Percentiles rank a stretch among this genome's conserved stretches.
These are phyloP conservation scores for Cadophora sp. DNA, from an alignment of 2,329 filamentous ascomycete genomes.

Conservation along the genomic window DNA sequence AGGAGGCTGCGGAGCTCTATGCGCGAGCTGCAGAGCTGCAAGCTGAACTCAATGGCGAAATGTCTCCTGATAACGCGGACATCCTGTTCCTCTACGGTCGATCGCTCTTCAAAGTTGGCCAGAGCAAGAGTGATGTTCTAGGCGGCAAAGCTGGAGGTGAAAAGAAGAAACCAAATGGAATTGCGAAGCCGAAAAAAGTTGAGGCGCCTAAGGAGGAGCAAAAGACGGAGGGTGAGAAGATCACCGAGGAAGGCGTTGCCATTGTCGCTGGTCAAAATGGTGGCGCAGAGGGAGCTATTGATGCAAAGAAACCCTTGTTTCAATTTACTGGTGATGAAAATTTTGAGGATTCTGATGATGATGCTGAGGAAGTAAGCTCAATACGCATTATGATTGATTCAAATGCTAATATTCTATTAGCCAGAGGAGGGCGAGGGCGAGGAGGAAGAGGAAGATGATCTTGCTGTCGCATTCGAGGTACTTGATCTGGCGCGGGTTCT, in stretches of 20 bases:
- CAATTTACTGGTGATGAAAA: slow-evolving; percentile 95
- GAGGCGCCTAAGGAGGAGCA: slow-evolving; percentile 44
- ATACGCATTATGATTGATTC: slow-evolving; percentile 53
- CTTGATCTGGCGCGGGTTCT: slow-evolving; percentile 79
- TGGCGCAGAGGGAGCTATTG: slow-evolving; percentile 46
- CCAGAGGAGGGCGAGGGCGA: slow-evolving; percentile 51
- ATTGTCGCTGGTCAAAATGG: slow-evolving; percentile 44
- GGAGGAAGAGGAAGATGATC: slow-evolving; percentile 73
- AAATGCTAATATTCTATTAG: slow-evolving; percentile 51
- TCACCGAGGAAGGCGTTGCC: slow-evolving; percentile 54
- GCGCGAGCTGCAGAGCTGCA: slow-evolving; percentile 90
- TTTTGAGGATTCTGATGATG: slow-evolving; percentile 84
- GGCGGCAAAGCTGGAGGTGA: slow-evolving; percentile 76
- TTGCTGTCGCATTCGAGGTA: slow-evolving; percentile 82
- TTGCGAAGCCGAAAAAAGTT: slow-evolving; percentile 49
- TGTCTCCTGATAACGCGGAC: slow-evolving; percentile 88
- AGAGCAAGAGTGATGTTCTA: slow-evolving; percentile 92
- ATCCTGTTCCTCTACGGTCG: slow-evolving; percentile 94
- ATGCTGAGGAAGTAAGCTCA: slow-evolving; percentile 62
- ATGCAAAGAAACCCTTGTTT: slow-evolving; percentile 77
- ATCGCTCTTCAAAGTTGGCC: slow-evolving; percentile 90
- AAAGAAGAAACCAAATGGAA: slow-evolving; percentile 53
- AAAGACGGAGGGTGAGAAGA: slow-evolving; percentile 47
- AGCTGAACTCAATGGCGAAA: slow-evolving; percentile 89
- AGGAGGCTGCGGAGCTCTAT: slow-evolving; percentile 85